Percentiles rank a stretch among this genome's conserved stretches.
Conservation (phyloP, 371 early-diverging fungal species). For the Globomyces sp. region DNA sequence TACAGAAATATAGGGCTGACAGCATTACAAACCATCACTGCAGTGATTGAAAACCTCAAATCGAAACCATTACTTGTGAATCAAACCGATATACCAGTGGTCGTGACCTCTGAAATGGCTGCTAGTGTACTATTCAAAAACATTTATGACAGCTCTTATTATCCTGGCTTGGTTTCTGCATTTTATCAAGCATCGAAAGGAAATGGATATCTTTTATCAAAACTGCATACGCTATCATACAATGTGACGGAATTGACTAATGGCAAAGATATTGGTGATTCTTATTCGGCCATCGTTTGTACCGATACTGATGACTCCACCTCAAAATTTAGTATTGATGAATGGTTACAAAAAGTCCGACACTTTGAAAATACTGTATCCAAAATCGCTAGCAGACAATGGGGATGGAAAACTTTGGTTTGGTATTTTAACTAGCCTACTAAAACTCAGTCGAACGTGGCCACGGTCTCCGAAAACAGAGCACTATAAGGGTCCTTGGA, state of each 20-base stretch:
- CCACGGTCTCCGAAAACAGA: not conserved
- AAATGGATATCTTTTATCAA: not conserved
- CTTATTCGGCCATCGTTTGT: not conserved
- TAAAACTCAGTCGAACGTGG: constrained; percentile 1
- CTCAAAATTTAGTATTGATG: not conserved
- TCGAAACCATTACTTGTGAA: constrained; percentile 1
- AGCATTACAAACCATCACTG: not conserved
- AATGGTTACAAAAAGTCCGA: not conserved
- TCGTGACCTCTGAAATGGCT: not conserved
- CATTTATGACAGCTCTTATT: not conserved
- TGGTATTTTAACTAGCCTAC: not conserved
- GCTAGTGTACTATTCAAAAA: not conserved
- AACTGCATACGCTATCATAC: not conserved
- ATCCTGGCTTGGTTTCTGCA: not conserved
- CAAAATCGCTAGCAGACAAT: not conserved
- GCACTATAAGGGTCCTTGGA: constrained; percentile 17
- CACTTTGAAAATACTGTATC: not conserved
- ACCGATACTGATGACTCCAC: constrained; percentile 10
- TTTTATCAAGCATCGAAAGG: constrained; percentile 5
- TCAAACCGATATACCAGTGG: not conserved
- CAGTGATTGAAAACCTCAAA: not conserved
- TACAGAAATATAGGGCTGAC: not conserved
- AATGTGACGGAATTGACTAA: not conserved
- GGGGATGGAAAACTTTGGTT: not conserved
- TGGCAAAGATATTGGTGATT: not conserved